These are phyloP conservation scores for Talaromyces rugulosus DNA, from an alignment of 2,329 filamentous ascomycete species.

Conservation along the genomic window DNA sequence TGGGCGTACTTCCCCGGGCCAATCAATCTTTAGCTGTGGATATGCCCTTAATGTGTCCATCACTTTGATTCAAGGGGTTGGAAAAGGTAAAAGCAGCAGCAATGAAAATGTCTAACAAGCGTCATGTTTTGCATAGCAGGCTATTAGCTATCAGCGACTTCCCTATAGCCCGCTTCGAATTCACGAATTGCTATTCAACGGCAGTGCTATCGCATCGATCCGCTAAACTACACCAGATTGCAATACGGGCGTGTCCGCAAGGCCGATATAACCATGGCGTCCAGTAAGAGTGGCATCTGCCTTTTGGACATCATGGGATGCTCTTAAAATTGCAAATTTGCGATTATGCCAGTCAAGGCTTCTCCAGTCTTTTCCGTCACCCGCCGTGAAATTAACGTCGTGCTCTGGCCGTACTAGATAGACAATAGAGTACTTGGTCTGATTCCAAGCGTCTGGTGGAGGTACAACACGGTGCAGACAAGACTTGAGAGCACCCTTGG, in stretches of 20 bases:
- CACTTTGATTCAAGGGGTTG: too few species aligned
- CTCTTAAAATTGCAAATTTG: not conserved
- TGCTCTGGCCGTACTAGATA: not conserved
- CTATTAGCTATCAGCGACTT: not conserved
- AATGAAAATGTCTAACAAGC: not conserved
- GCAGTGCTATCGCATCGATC: not conserved
- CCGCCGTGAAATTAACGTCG: not conserved
- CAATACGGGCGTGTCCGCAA: not conserved
- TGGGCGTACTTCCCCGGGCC: not conserved
- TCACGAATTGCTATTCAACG: too few species aligned
- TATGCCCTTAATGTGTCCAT: not conserved
- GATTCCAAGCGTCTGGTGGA: not conserved
- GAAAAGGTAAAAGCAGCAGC: not conserved
- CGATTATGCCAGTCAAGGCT: not conserved
- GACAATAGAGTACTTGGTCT: not conserved
- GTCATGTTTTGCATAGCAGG: not conserved
- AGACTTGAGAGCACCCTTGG: slow-evolving; percentile 3
- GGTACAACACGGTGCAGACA: slow-evolving; percentile 1
- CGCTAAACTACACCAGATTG: not conserved
- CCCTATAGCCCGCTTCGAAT: not conserved
- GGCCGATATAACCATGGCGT: not conserved
- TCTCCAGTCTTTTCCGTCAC: not conserved
- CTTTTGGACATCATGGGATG: not conserved
- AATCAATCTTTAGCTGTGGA: not conserved
- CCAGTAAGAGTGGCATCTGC: not conserved